These are phyloP conservation scores for Nitzschia palea DNA, from an alignment of 108 stramenopile species.

Conservation along the genomic window DNA sequence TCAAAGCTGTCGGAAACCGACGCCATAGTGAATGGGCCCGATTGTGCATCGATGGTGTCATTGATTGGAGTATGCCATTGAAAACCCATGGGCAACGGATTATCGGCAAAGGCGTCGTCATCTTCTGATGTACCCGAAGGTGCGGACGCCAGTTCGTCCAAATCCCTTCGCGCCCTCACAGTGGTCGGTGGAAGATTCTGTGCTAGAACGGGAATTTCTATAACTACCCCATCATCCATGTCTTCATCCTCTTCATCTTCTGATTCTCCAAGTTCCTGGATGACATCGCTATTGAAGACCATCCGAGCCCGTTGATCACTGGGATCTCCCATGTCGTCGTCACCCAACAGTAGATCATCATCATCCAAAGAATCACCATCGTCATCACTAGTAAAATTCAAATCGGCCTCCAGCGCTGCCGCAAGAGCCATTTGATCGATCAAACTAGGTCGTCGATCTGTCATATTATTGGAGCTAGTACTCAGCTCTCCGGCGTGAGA, in stretches of 20 bases:
- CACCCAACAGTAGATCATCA: neutral
- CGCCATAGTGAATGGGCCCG: neutral
- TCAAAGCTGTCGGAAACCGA: neutral
- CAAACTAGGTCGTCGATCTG: constrained; percentile 21
- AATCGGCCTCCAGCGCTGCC: constrained; percentile 8
- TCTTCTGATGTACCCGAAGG: neutral
- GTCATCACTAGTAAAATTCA: constrained; percentile 12
- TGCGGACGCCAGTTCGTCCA: neutral
- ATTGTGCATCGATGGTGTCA: neutral
- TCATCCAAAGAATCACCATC: constrained; percentile 8
- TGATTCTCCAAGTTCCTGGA: neutral
- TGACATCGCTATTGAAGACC: constrained; percentile 20
- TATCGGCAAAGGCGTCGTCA: neutral
- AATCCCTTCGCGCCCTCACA: neutral
- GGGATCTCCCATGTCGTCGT: neutral
- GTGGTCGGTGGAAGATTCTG: neutral
- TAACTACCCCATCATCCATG: neutral
- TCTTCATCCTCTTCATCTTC: constrained; percentile 6
- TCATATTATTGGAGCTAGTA: constrained; percentile 18
- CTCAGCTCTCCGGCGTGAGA: constrained; percentile 17
- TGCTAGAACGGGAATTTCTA: neutral
- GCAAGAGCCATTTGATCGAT: constrained; percentile 39
- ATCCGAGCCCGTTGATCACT: constrained; percentile 1
- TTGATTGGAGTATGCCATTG: constrained; percentile 1
- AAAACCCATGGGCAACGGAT: constrained; percentile 5